phyloP scores from a whole-genome alignment of 495 filamentous ascomycete genomes.

The Trichoderma gamsii region DNA sequence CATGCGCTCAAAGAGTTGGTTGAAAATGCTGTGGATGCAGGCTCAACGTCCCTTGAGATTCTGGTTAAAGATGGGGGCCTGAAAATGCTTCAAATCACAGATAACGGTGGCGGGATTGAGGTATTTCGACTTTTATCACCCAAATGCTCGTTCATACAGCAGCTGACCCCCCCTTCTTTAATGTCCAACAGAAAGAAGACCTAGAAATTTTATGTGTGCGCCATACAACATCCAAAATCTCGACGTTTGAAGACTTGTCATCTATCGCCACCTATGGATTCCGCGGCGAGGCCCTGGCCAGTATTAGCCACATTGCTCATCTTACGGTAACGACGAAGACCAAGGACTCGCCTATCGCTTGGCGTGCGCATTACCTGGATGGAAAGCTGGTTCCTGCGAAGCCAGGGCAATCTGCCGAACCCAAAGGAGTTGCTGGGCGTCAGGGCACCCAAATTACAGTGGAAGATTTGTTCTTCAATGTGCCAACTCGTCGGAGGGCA shows the following conservation, averaged over 20 bases:
- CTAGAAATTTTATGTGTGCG: conserved; percentile 90
- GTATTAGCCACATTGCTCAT: conserved; percentile 98
- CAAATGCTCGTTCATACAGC: not conserved
- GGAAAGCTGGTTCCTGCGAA: conserved; percentile 81
- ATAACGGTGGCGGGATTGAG: conserved; percentile 96
- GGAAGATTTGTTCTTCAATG: conserved; percentile 96
- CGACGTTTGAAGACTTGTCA: conserved; percentile 88
- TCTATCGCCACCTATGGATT: conserved; percentile 96
- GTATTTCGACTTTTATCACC: conserved; percentile 41
- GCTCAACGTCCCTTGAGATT: conserved; percentile 85
- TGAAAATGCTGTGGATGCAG: conserved; percentile 95
- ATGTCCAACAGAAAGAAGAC: conserved; percentile 65
- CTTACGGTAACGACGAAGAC: conserved; percentile 92
- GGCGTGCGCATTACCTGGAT: conserved; percentile 77
- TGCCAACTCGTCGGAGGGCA: conserved; percentile 79
- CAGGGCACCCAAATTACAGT: conserved; percentile 95
- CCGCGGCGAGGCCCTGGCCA: conserved; percentile 91
- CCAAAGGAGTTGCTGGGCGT: conserved; percentile 84
- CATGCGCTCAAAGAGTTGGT: conserved; percentile 97
- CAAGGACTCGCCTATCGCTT: conserved; percentile 81
- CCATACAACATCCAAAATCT: conserved; percentile 95
- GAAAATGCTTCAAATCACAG: conserved; percentile 93
- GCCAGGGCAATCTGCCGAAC: conserved; percentile 84
- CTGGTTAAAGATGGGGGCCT: conserved; percentile 94
- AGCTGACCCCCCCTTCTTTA: conserved; percentile 19